Percentiles rank a stretch among this genome's conserved stretches.
phyloP scores from a whole-genome alignment of 371 early-diverging fungal species.

The Rhizopus delemar region DNA sequence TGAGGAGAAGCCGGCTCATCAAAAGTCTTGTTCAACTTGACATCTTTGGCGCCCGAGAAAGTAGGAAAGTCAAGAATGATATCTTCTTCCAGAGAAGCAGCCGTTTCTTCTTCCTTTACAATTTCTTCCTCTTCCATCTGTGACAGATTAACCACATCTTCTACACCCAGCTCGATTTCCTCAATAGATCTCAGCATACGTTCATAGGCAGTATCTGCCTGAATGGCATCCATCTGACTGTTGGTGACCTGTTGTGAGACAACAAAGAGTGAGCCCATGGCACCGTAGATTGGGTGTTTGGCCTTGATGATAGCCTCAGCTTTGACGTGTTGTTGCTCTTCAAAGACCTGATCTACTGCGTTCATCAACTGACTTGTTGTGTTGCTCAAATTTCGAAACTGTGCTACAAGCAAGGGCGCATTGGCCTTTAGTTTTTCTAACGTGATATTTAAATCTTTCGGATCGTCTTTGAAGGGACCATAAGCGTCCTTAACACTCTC shows the following conservation, averaged over 20 bases:
- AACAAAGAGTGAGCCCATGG: conserved; percentile 70
- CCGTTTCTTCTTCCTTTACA: background rate
- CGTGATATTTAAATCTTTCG: conserved; percentile 9
- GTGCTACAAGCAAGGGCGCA: conserved; percentile 60
- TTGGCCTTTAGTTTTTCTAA: conserved; percentile 43
- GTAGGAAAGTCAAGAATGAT: too few species aligned
- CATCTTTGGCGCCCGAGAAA: conserved; percentile 7
- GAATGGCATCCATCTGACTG: conserved; percentile 26
- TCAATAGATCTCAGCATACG: conserved; percentile 22
- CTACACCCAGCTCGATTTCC: conserved; percentile 16
- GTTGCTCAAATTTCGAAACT: conserved; percentile 56
- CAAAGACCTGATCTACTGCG: conserved; percentile 37
- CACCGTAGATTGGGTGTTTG: conserved; percentile 68
- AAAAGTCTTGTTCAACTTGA: conserved; percentile 68
- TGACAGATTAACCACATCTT: conserved; percentile 12
- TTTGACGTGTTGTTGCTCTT: background rate
- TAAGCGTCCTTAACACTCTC: conserved; percentile 36
- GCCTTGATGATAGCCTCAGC: conserved; percentile 49
- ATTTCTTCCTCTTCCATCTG: conserved; percentile 9
- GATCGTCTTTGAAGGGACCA: conserved; percentile 8
- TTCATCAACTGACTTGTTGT: conserved; percentile 46
- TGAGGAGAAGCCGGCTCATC: conserved; percentile 62
- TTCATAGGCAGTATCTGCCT: conserved; percentile 20
- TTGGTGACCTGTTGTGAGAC: conserved; percentile 65
- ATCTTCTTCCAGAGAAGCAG: background rate